Percentiles rank a stretch among this genome's conserved stretches.
phyloP scores from a whole-genome alignment of 805 yeast species.

The Blastobotrys terrestris region DNA sequence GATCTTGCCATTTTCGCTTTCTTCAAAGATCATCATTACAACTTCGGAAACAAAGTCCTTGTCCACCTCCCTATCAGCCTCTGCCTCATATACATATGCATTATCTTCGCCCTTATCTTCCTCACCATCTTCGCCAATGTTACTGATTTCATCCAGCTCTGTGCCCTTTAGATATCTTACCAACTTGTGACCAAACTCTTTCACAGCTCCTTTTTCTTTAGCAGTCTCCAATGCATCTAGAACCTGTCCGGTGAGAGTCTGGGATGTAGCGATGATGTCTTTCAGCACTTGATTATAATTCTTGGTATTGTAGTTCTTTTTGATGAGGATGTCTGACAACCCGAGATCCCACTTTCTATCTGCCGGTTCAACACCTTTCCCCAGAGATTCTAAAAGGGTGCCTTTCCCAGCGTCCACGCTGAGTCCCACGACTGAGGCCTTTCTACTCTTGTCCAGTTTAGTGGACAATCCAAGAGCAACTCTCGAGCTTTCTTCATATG shows the following conservation, averaged over 20 bases:
- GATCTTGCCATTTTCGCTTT: neutral
- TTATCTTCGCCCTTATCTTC: conserved; percentile 4
- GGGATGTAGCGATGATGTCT: conserved; percentile 24
- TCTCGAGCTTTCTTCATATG: neutral
- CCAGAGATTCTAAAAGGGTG: conserved; percentile 61
- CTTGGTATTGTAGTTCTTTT: conserved; percentile 9
- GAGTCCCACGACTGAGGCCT: conserved; percentile 24
- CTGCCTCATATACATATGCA: conserved; percentile 17
- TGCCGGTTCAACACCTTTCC: conserved; percentile 43
- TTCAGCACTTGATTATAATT: conserved; percentile 11
- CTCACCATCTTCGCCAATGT: neutral
- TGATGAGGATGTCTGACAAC: conserved; percentile 15
- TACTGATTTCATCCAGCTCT: conserved; percentile 19
- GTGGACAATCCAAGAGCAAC: neutral
- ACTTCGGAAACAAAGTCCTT: conserved; percentile 17
- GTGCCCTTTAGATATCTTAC: conserved; percentile 18
- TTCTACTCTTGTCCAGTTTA: neutral
- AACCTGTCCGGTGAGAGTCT: conserved; percentile 19
- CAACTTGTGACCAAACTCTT: conserved; percentile 15
- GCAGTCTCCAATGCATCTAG: conserved; percentile 24
- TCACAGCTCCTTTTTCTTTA: conserved; percentile 30
- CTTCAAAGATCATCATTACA: conserved; percentile 27
- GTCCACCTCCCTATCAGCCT: conserved; percentile 21
- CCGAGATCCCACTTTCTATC: conserved; percentile 16
- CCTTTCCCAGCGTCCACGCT: conserved; percentile 59